Conservation (phyloP, 257 asterid species). For the Craterostigma plantagineum region DNA sequence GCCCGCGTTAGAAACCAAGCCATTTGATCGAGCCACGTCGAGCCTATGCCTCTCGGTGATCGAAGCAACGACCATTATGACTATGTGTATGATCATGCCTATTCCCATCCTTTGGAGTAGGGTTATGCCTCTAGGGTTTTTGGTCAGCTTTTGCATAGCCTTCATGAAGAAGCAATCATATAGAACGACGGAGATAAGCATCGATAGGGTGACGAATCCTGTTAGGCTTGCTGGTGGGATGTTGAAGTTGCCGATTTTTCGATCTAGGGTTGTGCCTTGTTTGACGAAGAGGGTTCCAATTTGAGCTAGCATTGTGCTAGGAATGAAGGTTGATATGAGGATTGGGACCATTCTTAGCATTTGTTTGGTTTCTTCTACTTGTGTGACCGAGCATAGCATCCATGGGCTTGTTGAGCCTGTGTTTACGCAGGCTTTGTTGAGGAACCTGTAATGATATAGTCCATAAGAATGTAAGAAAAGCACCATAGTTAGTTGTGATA, state of each 20-base stretch:
- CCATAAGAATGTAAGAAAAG: background rate
- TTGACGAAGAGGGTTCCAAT: constrained; percentile 48
- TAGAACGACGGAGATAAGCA: constrained; percentile 49
- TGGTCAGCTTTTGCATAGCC: constrained; percentile 25
- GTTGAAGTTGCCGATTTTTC: constrained; percentile 30
- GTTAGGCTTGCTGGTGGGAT: constrained; percentile 73
- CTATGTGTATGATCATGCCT: constrained; percentile 46
- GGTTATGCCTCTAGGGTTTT: constrained; percentile 62
- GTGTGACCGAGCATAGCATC: constrained; percentile 61
- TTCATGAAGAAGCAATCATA: constrained; percentile 45
- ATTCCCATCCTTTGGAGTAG: constrained; percentile 80
- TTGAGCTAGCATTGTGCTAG: constrained; percentile 69
- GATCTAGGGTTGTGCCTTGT: constrained; percentile 60
- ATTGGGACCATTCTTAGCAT: constrained; percentile 76
- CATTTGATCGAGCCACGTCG: constrained; percentile 30
- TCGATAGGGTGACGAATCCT: constrained; percentile 56
- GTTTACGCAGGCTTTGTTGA: constrained; percentile 59
- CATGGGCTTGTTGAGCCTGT: constrained; percentile 42
- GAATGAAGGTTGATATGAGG: constrained; percentile 38
- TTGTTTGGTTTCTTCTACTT: constrained; percentile 80
- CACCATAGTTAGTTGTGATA: background rate
- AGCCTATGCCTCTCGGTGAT: constrained; percentile 37
- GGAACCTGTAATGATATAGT: constrained; percentile 24
- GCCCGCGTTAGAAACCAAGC: constrained; percentile 19
- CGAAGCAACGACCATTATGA: constrained; percentile 53